These are phyloP conservation scores for Talaromyces sp. DNA, from an alignment of 2,329 filamentous ascomycete genomes.

Conservation along the genomic window DNA sequence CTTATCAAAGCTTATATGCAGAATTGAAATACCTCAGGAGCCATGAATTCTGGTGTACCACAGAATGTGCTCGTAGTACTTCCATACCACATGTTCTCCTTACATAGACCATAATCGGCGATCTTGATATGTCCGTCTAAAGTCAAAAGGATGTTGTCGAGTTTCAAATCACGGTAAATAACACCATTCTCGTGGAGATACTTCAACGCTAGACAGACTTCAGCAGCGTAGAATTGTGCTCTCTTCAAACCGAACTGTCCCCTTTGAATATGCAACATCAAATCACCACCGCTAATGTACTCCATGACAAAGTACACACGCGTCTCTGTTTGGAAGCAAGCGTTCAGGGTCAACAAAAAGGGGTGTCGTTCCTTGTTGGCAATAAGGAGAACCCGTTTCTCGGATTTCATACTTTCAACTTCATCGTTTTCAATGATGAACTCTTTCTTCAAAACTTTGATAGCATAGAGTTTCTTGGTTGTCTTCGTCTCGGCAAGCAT, in stretches of 20 bases:
- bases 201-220: slow-evolving; percentile 94
- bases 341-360: slow-evolving; percentile 90
- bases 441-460: slow-evolving; percentile 99
- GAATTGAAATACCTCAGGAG: slow-evolving; percentile 70
- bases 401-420: slow-evolving; percentile 94
- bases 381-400: slow-evolving; percentile 95
- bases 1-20: neutral
- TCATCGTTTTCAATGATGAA: slow-evolving; percentile 99
- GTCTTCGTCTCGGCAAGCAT: slow-evolving; percentile 98
- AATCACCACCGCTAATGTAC: slow-evolving; percentile 95
- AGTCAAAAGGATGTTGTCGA: slow-evolving; percentile 87
- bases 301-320: slow-evolving; percentile 99
- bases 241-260: slow-evolving; percentile 94
- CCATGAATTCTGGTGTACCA: slow-evolving; percentile 99
- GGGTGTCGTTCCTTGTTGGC: slow-evolving; percentile 96
- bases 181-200: slow-evolving; percentile 99
- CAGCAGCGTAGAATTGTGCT: slow-evolving; percentile 97
- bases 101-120: slow-evolving; percentile 96
- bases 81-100: slow-evolving; percentile 99
- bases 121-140: slow-evolving; percentile 98
- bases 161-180: slow-evolving; percentile 82
- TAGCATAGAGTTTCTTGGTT: slow-evolving; percentile 87
- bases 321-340: slow-evolving; percentile 98
- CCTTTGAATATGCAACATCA: slow-evolving; percentile 98
- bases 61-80: slow-evolving; percentile 97